Evolutionary conservation across 2,329 filamentous ascomycete genomes (phyloP).

Genomic region (Aspergillus arachidicola): DNA sequence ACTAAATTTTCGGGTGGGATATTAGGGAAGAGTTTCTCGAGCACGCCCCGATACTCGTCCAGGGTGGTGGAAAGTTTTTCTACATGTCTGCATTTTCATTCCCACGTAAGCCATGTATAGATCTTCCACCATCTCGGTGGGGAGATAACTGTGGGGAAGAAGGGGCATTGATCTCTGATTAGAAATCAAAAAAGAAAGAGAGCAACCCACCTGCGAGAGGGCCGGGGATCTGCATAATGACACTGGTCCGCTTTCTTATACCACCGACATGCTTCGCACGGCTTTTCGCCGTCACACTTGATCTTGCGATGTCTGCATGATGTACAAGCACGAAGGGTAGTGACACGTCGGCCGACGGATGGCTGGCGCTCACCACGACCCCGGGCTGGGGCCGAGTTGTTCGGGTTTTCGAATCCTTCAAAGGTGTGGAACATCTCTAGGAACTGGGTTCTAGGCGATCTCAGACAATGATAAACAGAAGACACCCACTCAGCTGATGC

Average conservation of each 20-base stretch:
- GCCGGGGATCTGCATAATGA: slow-evolving; percentile 78
- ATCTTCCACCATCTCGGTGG: not conserved
- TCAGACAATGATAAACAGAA: not conserved
- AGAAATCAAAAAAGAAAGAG: slow-evolving; percentile 2
- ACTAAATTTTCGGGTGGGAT: slow-evolving; percentile 55
- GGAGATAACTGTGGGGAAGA: not conserved
- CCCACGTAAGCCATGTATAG: slow-evolving; percentile 19
- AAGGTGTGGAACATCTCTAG: slow-evolving; percentile 46
- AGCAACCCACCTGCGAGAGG: slow-evolving; percentile 70
- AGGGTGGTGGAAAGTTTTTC: slow-evolving; percentile 66
- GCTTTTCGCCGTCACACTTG: slow-evolving; percentile 78
- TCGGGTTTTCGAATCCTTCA: slow-evolving; percentile 43
- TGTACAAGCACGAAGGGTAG: slow-evolving; percentile 62
- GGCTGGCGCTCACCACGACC: slow-evolving; percentile 38
- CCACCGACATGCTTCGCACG: slow-evolving; percentile 80
- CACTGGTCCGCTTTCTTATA: slow-evolving; percentile 79
- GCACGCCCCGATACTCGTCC: slow-evolving; percentile 66
- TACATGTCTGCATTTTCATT: slow-evolving; percentile 32
- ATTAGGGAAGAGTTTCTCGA: slow-evolving; percentile 66
- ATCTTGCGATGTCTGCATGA: slow-evolving; percentile 82
- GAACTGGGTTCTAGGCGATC: slow-evolving; percentile 1
- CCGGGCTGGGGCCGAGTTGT: slow-evolving; percentile 29
- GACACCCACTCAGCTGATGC: slow-evolving; percentile 20
- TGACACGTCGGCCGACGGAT: slow-evolving; percentile 39
- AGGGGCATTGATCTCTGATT: not conserved